Conservation (phyloP, 2,329 filamentous ascomycete species). For the Ophiostoma fasciatum region DNA sequence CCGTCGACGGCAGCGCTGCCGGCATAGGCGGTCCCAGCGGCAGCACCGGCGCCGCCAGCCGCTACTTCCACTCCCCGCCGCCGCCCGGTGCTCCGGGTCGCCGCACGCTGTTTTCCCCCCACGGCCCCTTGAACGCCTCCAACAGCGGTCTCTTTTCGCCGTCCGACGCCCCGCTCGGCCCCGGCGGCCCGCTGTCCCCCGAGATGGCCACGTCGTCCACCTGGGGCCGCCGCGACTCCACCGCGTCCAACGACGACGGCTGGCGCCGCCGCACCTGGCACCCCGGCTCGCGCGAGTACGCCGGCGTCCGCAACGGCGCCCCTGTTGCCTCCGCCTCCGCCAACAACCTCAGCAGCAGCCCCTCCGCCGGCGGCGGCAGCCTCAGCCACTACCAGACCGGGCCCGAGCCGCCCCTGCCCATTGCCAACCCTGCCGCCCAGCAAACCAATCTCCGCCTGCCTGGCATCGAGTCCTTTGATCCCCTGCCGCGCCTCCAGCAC, state of each 20-base stretch:
- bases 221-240: slow-evolving; percentile 52
- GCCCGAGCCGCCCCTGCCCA: slow-evolving; percentile 28
- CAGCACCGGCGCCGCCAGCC: slow-evolving; percentile 45
- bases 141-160: slow-evolving; percentile 39
- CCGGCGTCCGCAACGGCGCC: slow-evolving; percentile 17
- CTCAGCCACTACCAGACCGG: slow-evolving; percentile 41
- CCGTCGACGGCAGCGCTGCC: slow-evolving; percentile 43
- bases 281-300: slow-evolving; percentile 54
- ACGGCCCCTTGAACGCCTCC: slow-evolving; percentile 40
- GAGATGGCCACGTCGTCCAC: slow-evolving; percentile 43
- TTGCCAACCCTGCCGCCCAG: slow-evolving; percentile 28
- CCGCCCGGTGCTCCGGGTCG: slow-evolving; percentile 24
- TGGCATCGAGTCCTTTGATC: slow-evolving; percentile 85
- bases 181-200: slow-evolving; percentile 42
- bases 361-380: no score
- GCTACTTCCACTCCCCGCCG: neutral
- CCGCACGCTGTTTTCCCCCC: no score
- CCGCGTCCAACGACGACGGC: slow-evolving; percentile 52
- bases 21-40: slow-evolving; percentile 77
- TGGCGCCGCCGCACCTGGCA: slow-evolving; percentile 85
- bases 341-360: slow-evolving; percentile 22
- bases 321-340: neutral
- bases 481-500: slow-evolving; percentile 49
- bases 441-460: slow-evolving; percentile 57
- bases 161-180: slow-evolving; percentile 19